These are phyloP conservation scores for Verbascum thapsus DNA, from an alignment of 257 asterid species.

Conservation along the genomic window DNA sequence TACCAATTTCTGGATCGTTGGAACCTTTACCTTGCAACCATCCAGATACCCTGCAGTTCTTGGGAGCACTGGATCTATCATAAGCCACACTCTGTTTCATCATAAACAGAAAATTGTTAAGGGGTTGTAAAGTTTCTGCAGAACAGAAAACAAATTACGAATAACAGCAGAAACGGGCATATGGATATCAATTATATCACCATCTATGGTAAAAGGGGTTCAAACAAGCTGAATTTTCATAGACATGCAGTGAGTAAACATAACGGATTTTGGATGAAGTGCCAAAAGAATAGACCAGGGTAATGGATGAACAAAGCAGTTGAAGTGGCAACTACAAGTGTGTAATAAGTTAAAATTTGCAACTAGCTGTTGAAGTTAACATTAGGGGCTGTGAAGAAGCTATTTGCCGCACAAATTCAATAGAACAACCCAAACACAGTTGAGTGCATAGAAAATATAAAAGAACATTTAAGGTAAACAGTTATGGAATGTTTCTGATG, in stretches of 20 bases:
- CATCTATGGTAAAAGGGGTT: not conserved
- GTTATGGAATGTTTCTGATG: not conserved
- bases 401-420: not conserved
- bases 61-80: slow-evolving; percentile 96
- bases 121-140: slow-evolving; percentile 3
- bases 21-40: slow-evolving; percentile 54
- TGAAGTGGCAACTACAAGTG: not conserved
- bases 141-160: not conserved
- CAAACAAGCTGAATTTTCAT: not conserved
- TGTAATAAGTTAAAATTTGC: not conserved
- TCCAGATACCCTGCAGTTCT: slow-evolving; percentile 81
- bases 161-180: not conserved
- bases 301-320: not conserved
- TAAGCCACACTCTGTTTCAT: slow-evolving; percentile 82
- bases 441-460: not conserved
- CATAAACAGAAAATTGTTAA: slow-evolving; percentile 27
- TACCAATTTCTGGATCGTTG: slow-evolving; percentile 31
- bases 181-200: not conserved
- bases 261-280: not conserved
- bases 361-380: not conserved
- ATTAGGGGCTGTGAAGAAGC: not conserved
- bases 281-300: not conserved
- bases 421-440: not conserved
- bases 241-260: not conserved
- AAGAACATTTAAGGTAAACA: not conserved